Evolutionary conservation across 2,329 filamentous ascomycete genomes (phyloP).

Genomic region (Leptodontidium sp.): DNA sequence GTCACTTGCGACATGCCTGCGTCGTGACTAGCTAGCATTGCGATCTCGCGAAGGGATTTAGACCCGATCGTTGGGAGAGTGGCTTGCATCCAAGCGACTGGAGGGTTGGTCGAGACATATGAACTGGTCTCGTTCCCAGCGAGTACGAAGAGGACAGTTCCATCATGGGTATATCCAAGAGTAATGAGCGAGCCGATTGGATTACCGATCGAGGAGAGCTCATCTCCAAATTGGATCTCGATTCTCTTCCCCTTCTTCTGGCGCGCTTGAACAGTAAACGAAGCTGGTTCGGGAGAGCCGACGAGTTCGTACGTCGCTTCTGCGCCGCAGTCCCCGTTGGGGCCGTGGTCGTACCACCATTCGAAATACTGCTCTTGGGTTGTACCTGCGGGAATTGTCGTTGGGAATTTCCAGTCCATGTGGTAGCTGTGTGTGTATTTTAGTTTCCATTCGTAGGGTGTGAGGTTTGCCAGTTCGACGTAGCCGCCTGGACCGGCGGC

Average conservation of each 20-base stretch:
- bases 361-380: conserved; percentile 34
- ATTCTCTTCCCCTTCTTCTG: conserved; percentile 29
- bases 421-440: conserved; percentile 31
- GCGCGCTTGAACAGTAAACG: conserved; percentile 37
- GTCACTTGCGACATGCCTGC: conserved; percentile 36
- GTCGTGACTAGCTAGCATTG: conserved; percentile 36
- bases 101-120: conserved; percentile 34
- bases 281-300: conserved; percentile 25
- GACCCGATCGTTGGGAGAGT: conserved; percentile 32
- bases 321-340: conserved; percentile 32
- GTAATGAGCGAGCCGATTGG: conserved; percentile 32
- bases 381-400: conserved; percentile 27
- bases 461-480: conserved; percentile 34
- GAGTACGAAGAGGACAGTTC: conserved; percentile 36
- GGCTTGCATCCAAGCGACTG: conserved; percentile 39
- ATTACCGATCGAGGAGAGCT: conserved; percentile 35
- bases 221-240: conserved; percentile 33
- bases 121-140: conserved; percentile 31
- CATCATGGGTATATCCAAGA: conserved; percentile 31
- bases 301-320: conserved; percentile 38
- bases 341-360: conserved; percentile 24
- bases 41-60: conserved; percentile 35
- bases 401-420: conserved; percentile 34
- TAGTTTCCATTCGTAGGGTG: conserved; percentile 38
- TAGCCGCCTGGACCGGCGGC: conserved; percentile 29